phyloP scores from a whole-genome alignment of 2,329 filamentous ascomycete genomes.

The Anisogramma anomala region DNA sequence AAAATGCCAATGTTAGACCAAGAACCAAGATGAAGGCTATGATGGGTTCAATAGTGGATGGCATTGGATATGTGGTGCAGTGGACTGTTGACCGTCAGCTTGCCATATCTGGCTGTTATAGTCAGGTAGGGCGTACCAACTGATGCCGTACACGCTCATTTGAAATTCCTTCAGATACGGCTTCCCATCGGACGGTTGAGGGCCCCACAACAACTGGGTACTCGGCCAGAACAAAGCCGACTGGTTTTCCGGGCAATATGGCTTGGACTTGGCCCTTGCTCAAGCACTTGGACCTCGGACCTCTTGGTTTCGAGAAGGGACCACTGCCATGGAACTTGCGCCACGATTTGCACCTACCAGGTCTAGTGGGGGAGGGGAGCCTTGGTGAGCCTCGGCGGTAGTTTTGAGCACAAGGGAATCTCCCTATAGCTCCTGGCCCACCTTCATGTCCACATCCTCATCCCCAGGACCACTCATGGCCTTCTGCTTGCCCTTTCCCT shows the following conservation, averaged over 20 bases:
- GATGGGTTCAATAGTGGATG: background rate
- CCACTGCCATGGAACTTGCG: background rate
- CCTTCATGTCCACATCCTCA: conserved; percentile 3
- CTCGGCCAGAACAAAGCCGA: background rate
- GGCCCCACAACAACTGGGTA: too few species aligned
- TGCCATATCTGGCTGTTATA: background rate
- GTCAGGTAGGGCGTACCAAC: background rate
- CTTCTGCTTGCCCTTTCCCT: conserved; percentile 9
- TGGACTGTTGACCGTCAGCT: background rate
- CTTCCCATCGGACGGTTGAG: too few species aligned
- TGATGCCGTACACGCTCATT: background rate
- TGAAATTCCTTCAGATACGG: too few species aligned
- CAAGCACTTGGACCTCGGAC: background rate
- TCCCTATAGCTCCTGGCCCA: conserved; percentile 1
- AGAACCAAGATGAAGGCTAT: too few species aligned
- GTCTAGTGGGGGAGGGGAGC: background rate
- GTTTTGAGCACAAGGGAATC: background rate
- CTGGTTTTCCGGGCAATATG: background rate
- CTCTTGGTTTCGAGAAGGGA: background rate
- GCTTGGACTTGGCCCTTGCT: background rate
- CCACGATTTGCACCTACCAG: background rate
- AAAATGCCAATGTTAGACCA: too few species aligned
- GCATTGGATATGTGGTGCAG: background rate
- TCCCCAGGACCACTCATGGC: conserved; percentile 4
- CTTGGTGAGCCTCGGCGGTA: background rate